Evolutionary conservation across 306 rosid genomes (phyloP), one percentile per base, ranked within the genome.

Genomic region (Senna tora): DNA sequence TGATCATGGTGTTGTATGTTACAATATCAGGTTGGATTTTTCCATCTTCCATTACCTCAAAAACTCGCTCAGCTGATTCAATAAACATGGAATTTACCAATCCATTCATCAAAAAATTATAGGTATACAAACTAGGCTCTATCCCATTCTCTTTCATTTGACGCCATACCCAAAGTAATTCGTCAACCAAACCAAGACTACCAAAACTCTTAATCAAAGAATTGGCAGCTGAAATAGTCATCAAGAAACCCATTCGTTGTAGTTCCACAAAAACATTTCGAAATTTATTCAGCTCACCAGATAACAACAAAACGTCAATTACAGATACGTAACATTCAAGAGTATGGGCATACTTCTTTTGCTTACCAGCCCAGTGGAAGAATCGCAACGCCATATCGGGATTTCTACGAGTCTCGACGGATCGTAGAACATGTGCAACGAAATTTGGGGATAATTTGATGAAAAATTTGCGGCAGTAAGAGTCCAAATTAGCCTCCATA

Each of bases 81-180:
- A 87, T 77, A 51, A 86, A 45, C 67, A 83, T 73, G 3, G 93
- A 84, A 60, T 80, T 85, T 12, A 86, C 96, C 32, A 94, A 86
- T 4, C 95, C 96, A 59, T 91, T 91, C 66, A 94, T 61, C 73
- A 91, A 79, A 20, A 87, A 89, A 50, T 94, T 94, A 59, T 70
- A 81, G 1, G 79, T 71, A 43, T 73, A 81, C 78, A 94, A 75
- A 47, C 80, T 75, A 7, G 95, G 96, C 5, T 79, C 87, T 16
- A 91, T 83, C 55, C 84, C 84, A 65, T 84, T 79, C 67, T 89
- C 87, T 49, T 82, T 89, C 97, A 91, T 86, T 46, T 76, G 77
- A n/a, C 95, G 83, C 90, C 96, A 89, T 10, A 91, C 92, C 87
- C 92, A 89, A 43, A 94, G 70, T 81, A 91, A 67, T 65, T 89